Evolutionary conservation across 768 basidiomycete species (phyloP), one percentile per base, ranked within the genome.

Genomic region (Suillus placidus): DNA sequence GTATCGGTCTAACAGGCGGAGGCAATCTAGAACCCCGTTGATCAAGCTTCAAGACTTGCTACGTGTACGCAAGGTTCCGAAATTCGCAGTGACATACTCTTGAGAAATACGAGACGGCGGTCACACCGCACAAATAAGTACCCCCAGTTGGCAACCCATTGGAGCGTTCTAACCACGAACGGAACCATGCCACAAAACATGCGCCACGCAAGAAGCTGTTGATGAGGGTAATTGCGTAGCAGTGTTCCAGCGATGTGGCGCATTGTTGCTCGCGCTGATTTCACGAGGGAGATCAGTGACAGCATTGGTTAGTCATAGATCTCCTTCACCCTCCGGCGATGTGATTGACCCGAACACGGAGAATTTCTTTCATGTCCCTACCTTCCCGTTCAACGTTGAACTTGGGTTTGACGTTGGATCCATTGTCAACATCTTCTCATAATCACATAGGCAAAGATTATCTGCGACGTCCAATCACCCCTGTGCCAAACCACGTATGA

Each of bases 321-420:
- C 70, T 68, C 73, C 68, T 23, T 71, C 71, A 76, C 74, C 69
- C 58, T 71, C 75, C 76, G 76, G 76, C 69, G 71, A 71, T 75
- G 73, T 61, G 52, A 61, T 71, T 64, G 62, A 71, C 77, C 76
- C 76, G 76, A 69, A 73, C 58, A 32, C 77, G 77, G 77, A 20
- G 66, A 70, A 49, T 71, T 47, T 75, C 49, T 58, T 68, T 58
- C 76, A 68, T 68, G 54, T 64, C 51, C n/a, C 23, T 5, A 20
- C 60, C 23, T 54, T 26, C 26, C 26, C 1, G 26, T 26, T 26
- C 1, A n/a, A 30, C 1, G 26, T 26, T 26, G 26, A n/a, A 30
- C 7, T 49, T 49, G 47, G 47, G 10, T 49, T 49, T 49, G 23
- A 26, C 47, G 12, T 49, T 49, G 10, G 47, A 20, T 47, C 20